Evolutionary conservation across 2,329 filamentous ascomycete genomes (phyloP), one percentile per base, ranked within the genome.

Genomic region (Diaporthe caulivora): DNA sequence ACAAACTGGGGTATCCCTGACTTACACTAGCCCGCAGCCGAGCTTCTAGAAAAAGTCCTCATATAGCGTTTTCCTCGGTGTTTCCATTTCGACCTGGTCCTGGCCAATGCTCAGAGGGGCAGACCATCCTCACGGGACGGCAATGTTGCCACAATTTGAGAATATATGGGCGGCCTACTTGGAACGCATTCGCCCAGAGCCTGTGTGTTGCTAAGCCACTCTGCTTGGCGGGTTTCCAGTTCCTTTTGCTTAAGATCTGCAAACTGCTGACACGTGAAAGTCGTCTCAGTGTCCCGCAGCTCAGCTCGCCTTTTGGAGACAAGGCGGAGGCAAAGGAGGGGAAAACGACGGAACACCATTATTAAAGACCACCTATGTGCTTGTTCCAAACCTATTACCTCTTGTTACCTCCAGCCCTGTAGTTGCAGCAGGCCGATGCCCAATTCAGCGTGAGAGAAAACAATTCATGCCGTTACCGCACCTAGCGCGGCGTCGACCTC

Each of bases 41-140:
- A 62, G 69, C 69, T 71, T 71, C 69, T 71, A 62, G 69, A 71
- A 71, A 53, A 62, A 29, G 55, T 71, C 47, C 31, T 60, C 42
- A 57, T 4, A 26, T 8, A 62, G 26, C n/a, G 10, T 42, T 34
- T 60, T 55, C 24, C 31, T 42, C n/a, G 17, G 8, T 3, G n/a
- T n/a, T 21, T 13, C 37, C 24, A 13, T 40, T 34, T 37, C 21
- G 2, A 21, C 17, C 29, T 10, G n/a, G 17, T 18, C 42, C 17
- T 65, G 29, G 60, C 24, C 47, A 65, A 65, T 37, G 44, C 62
- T 24, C 21, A 18, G 44, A 18, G 60, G 7, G n/a, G 7, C 29
- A 51, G 26, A 13, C 18, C 21, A n/a, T 37, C 26, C 31, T 51
- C 21, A 18, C n/a, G 44, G 3, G 8, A 37, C 21, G 44, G 37